These are phyloP conservation scores for Tulasnella sp. DNA, from an alignment of 768 basidiomycete genomes.

Conservation along the genomic window DNA sequence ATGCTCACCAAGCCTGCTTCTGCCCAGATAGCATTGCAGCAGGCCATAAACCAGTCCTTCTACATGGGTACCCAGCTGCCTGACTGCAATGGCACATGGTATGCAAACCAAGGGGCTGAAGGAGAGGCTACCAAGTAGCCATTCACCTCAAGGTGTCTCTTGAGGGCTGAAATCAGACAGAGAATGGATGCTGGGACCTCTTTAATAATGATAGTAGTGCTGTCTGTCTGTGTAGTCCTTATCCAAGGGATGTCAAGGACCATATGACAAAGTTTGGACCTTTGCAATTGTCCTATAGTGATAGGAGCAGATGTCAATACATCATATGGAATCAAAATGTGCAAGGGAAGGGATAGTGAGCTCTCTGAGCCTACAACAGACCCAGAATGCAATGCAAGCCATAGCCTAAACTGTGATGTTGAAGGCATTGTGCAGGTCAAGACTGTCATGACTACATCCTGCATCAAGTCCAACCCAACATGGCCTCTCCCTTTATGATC, in stretches of 20 bases:
- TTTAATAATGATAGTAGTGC: neutral
- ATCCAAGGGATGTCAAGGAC: neutral
- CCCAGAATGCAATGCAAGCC: conserved; percentile 30
- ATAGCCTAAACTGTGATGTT: conserved; percentile 31
- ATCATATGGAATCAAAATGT: neutral
- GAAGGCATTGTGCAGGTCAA: conserved; percentile 24
- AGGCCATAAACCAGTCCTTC: neutral
- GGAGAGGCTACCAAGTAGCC: neutral
- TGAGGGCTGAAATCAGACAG: neutral
- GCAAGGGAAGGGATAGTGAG: conserved; percentile 6
- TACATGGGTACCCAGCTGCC: neutral
- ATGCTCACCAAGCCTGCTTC: neutral
- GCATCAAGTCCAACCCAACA: too few species aligned
- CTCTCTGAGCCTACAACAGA: conserved; percentile 24
- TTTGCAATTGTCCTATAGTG: neutral
- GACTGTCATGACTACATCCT: too few species aligned
- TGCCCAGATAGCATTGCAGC: neutral
- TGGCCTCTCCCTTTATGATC: too few species aligned
- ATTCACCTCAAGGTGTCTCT: neutral
- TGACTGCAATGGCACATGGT: neutral
- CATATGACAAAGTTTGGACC: neutral
- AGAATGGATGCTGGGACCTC: neutral
- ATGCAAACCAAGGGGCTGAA: neutral
- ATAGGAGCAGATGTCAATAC: neutral
- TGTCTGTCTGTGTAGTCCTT: neutral